phyloP scores from a whole-genome alignment of 1,284 basidiomycete species.

The Trametes sp. region DNA sequence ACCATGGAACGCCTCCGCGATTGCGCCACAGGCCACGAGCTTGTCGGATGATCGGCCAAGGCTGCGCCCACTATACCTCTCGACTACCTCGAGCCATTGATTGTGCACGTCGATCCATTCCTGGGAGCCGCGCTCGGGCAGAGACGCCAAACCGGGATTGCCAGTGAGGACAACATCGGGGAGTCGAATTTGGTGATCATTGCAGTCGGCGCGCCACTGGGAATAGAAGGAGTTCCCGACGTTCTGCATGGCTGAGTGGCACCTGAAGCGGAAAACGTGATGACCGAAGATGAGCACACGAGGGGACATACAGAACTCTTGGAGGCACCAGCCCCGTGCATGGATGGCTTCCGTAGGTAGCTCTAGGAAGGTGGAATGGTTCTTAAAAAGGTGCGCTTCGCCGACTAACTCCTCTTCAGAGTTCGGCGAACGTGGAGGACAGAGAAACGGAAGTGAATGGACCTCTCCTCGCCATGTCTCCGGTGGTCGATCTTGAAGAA shows the following conservation, averaged over 20 bases:
- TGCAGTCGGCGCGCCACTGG: conserved; percentile 4
- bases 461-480: too few species aligned
- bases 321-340: conserved; percentile 26
- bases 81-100: conserved; percentile 21
- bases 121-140: too few species aligned
- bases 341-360: conserved; percentile 3
- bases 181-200: background rate
- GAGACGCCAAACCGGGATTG: too few species aligned
- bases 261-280: conserved; percentile 25
- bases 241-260: conserved; percentile 16
- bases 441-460: background rate
- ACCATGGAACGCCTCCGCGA: conserved; percentile 24
- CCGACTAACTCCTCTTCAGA: background rate
- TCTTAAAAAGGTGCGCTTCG: conserved; percentile 8
- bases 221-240: conserved; percentile 19
- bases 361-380: background rate
- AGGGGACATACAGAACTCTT: conserved; percentile 22
- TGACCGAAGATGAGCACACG: conserved; percentile 3
- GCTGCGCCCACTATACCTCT: conserved; percentile 20
- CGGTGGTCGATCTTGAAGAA: conserved; percentile 9
- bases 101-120: background rate
- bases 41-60: conserved; percentile 23
- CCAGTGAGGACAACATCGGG: too few species aligned
- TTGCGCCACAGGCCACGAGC: conserved; percentile 23
- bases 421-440: background rate